These are phyloP conservation scores for Candida alai DNA, from an alignment of 805 yeast species.

Conservation along the genomic window DNA sequence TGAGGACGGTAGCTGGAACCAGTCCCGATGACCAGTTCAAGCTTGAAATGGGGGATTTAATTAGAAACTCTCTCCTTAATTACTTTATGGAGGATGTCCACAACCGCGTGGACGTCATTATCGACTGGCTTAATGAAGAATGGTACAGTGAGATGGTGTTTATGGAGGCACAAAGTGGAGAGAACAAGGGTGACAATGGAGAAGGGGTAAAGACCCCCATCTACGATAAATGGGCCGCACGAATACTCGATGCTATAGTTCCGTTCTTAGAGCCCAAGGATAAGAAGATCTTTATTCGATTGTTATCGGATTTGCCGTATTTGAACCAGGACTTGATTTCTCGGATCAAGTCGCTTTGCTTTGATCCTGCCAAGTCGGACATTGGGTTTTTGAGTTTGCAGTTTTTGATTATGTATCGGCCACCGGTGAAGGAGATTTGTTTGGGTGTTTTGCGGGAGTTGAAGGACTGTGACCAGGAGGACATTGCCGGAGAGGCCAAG, in stretches of 20 bases:
- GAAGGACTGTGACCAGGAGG: constrained; percentile 43
- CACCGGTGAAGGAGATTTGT: constrained; percentile 67
- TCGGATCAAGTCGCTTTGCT: constrained; percentile 67
- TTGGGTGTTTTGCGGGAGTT: constrained; percentile 47
- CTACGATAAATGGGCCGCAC: constrained; percentile 68
- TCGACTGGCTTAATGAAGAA: constrained; percentile 95
- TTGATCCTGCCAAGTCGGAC: constrained; percentile 78
- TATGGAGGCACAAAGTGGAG: constrained; percentile 28
- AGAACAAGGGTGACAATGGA: constrained; percentile 15
- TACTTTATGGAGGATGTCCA: constrained; percentile 74
- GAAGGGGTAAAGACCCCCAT: constrained; percentile 30
- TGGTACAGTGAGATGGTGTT: constrained; percentile 66
- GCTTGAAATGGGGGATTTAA: constrained; percentile 50
- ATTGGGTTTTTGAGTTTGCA: constrained; percentile 82
- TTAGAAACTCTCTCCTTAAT: constrained; percentile 67
- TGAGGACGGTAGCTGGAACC: constrained; percentile 28
- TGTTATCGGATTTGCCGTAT: constrained; percentile 83
- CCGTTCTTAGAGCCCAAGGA: constrained; percentile 84
- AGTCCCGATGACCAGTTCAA: constrained; percentile 23
- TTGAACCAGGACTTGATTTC: constrained; percentile 59
- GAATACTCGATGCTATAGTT: constrained; percentile 70
- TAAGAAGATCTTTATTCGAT: constrained; percentile 72
- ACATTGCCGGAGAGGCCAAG: constrained; percentile 44
- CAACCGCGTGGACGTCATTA: constrained; percentile 64
- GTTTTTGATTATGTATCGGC: constrained; percentile 82